Evolutionary conservation across 192 early-diverging fungal genomes (phyloP), one percentile per base, ranked within the genome.

Genomic region (Coemansia sp.): DNA sequence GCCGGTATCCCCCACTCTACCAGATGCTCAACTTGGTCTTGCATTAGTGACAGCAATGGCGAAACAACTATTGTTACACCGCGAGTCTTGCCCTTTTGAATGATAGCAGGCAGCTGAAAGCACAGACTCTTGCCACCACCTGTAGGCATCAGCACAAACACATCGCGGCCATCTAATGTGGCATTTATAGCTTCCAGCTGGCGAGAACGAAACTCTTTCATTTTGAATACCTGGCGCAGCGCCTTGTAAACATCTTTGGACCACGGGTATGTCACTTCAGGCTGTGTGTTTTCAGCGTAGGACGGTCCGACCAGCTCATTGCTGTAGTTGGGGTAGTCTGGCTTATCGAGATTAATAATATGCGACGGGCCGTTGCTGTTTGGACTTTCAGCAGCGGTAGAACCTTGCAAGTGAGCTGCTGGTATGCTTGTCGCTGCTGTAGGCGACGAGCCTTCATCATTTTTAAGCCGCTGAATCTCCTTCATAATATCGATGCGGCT

Each of bases 141-240:
- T 1, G 96, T 98, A 0, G 96, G 96, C 96, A 98, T 98, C n/a
- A 98, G 79, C 30, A 98, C 89, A 75, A 98, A 91, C 6, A 86
- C 84, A 55, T 98, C 96, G 42, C 85, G 76, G 6, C 91, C 94
- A 12, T 72, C 57, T 6, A 96, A 59, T 0, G 92, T 88, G 1
- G 90, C 84, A 63, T 96, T 92, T 61, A 98, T 93, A 1, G 89
- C 92, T 21, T 89, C 89, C 9, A 90, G 63, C 65, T 98, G 96
- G 53, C 94, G 89, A 12, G 80, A 72, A 15, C 94, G 83, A 57
- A 98, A 98, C 1, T 80, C 78, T 18, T 79, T 56, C 37, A 97
- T 80, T 16, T 81, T 78, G 57, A 97, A 97, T 2, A 82, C 75
- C 9, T 84, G 64, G 0, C 61, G 72, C 19, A 96, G 67, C 8